These are phyloP conservation scores for Clarireedia hainanense DNA, from an alignment of 2,329 filamentous ascomycete species.

Conservation along the genomic window DNA sequence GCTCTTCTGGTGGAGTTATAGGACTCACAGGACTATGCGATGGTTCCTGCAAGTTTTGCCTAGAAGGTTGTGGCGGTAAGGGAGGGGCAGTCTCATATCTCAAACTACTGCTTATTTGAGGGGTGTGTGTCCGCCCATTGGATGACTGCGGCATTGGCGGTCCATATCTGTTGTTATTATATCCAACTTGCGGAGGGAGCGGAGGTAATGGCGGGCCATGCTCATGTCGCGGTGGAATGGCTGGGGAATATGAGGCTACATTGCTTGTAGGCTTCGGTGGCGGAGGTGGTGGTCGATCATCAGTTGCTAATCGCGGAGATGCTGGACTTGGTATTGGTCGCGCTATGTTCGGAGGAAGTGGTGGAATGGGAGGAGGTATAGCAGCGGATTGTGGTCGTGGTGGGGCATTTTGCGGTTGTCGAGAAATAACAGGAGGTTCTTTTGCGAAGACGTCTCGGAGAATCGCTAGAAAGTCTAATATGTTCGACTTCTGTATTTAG, in stretches of 20 bases:
- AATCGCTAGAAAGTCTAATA: conserved; percentile 75
- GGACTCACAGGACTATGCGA: conserved; percentile 24
- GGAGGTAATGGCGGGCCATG: conserved; percentile 29
- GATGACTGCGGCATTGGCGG: conserved; percentile 15
- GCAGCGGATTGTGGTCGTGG: conserved; percentile 30
- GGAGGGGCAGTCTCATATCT: conserved; percentile 24
- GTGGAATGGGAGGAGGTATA: conserved; percentile 61
- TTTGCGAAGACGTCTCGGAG: conserved; percentile 85
- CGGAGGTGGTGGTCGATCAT: conserved; percentile 24
- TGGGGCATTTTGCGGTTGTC: conserved; percentile 45
- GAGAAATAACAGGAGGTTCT: conserved; percentile 83
- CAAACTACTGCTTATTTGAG: conserved; percentile 28
- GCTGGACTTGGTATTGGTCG: conserved; percentile 34
- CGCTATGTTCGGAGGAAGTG: conserved; percentile 58
- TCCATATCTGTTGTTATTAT: conserved; percentile 18
- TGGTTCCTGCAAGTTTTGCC: conserved; percentile 16
- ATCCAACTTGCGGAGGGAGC: conserved; percentile 19
- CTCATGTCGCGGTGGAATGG: conserved; percentile 16
- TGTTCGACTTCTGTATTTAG: conserved; percentile 62
- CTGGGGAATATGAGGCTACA: conserved; percentile 12
- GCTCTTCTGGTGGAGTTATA: conserved; percentile 19
- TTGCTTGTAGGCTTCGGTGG: conserved; percentile 26
- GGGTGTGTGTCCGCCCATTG: conserved; percentile 18
- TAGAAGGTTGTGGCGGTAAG: conserved; percentile 26
- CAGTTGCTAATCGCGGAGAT: conserved; percentile 27